phyloP scores from a whole-genome alignment of 2,329 filamentous ascomycete genomes.

The Escovopsis sp. region DNA sequence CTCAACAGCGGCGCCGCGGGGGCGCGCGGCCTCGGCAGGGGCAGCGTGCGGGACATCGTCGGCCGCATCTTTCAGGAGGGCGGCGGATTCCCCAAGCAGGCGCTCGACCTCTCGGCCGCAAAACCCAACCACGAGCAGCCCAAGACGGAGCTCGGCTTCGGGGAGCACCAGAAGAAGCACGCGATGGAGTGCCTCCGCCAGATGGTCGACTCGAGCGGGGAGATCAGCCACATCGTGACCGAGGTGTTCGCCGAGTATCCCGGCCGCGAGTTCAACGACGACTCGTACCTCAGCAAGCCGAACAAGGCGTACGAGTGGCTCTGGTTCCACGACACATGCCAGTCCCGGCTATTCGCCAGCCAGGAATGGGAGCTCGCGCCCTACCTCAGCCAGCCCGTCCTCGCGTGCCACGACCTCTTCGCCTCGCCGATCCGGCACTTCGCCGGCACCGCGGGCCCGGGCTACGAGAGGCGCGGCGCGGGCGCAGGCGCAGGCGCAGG shows the following conservation, averaged over 20 bases:
- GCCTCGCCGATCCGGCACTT: constrained; percentile 49
- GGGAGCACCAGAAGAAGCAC: constrained; percentile 56
- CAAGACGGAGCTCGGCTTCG: constrained; percentile 49
- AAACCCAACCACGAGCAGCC: constrained; percentile 39
- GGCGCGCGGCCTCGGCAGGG: constrained; percentile 55
- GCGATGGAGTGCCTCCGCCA: constrained; percentile 58
- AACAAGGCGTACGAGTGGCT: constrained; percentile 86
- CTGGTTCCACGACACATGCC: constrained; percentile 77
- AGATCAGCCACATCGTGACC: constrained; percentile 62
- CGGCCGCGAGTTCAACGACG: constrained; percentile 80
- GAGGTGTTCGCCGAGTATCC: constrained; percentile 83
- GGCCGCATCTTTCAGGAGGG: constrained; percentile 66
- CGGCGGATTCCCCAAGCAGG: constrained; percentile 56
- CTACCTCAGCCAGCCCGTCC: constrained; percentile 73
- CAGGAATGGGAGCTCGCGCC: constrained; percentile 88
- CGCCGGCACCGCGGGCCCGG: constrained; percentile 24
- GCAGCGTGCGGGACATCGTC: constrained; percentile 60
- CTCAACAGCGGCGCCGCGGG: constrained; percentile 57
- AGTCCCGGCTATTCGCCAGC: constrained; percentile 60
- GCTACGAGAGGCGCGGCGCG: constrained; percentile 23
- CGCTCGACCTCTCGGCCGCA: constrained; percentile 23
- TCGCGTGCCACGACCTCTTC: constrained; percentile 87
- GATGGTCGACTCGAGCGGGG: constrained; percentile 67
- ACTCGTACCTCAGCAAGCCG: constrained; percentile 80
- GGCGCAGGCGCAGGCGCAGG: constrained; percentile 16